Percentiles rank a stretch among this genome's conserved stretches.
Conservation (phyloP, 2,329 filamentous ascomycete species). For the Alternaria brassicae region DNA sequence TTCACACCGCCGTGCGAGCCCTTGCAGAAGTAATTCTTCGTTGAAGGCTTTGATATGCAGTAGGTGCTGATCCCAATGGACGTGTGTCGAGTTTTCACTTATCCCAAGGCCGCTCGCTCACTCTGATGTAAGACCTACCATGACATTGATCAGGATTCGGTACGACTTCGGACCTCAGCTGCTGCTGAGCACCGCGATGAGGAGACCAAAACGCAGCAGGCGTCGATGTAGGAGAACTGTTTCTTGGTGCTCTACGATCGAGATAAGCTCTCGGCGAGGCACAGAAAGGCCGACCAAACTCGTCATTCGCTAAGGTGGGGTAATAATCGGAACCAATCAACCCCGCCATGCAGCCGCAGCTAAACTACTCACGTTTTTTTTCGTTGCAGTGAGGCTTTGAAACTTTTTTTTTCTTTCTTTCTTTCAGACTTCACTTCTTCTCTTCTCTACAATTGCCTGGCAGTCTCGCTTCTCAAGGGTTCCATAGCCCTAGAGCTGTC, state of each 20-base stretch:
- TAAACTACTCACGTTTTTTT: slow-evolving; percentile 17
- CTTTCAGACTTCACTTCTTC: slow-evolving; percentile 21
- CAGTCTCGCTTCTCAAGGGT: slow-evolving; percentile 44
- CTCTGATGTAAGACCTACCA: not conserved
- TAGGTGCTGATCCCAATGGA: not conserved
- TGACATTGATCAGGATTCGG: too few relatives aligned
- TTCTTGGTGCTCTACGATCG: not conserved
- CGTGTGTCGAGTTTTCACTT: not conserved
- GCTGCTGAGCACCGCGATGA: not conserved
- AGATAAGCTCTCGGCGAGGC: slow-evolving; percentile 2
- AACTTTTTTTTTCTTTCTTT: slow-evolving; percentile 30
- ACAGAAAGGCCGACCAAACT: slow-evolving; percentile 3
- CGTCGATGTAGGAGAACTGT: not conserved
- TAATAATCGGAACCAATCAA: slow-evolving; percentile 21
- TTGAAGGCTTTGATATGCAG: not conserved
- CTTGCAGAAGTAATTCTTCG: not conserved
- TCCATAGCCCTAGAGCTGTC: slow-evolving; percentile 45
- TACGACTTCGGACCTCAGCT: not conserved
- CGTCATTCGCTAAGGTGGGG: slow-evolving; percentile 15
- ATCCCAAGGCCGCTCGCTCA: not conserved
- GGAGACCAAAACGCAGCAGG: not conserved
- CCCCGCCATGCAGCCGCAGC: slow-evolving; percentile 19
- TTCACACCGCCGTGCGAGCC: slow-evolving; percentile 17
- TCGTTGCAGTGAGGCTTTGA: slow-evolving; percentile 10
- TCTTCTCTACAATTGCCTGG: slow-evolving; percentile 38